Base-by-base conservation (phyloP, 495 filamentous ascomycete genomes). In the Friedmanniomyces endolithicus region DNA sequence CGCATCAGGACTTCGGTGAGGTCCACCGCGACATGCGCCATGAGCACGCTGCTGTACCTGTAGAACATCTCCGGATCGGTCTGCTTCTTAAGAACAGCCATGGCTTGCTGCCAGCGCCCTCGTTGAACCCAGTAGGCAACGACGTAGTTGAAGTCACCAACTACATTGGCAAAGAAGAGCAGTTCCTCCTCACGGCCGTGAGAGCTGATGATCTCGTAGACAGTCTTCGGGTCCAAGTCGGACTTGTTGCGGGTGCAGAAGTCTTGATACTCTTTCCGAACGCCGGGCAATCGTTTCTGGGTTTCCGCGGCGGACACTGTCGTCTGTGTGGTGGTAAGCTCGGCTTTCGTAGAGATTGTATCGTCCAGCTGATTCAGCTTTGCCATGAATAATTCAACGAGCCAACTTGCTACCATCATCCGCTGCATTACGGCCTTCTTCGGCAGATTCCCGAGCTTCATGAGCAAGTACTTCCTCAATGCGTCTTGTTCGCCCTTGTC, bases 111-210 rank as follows among this genome's bases (percentile, higher is more conserved):
- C 92, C 92, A 98, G 60, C 88, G 81, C 68, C 96, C 92, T 52
- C 92, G 78, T 67, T 96, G 94, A 23, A 96, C 84, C 94, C 94
- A 98, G 72, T 98, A 98, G 0, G 86, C 83, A 19, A 98, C 74
- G 29, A 96, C 89, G 63, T 90, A 97, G 66, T 92, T 92, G 71
- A 90, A 83, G 67, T 98, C 92, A 61, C 89, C 84, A 25, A 89
- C 75, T 20, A 81, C 81, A 48, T 85, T 87, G 11, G 92, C 92
- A 70, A 88, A 97, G 70, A 80, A 88, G 0, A 98, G 77, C 12
- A 98, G 71, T 65, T 98, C 94, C 62, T 88, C 83, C 69, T 96
- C 90, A 17, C 92, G 79, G 33, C 89, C 94, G 66, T 98, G 94
- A 57, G 87, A 92, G 65, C 88, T 90, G 65, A 97, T 92, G 53